These are phyloP conservation scores for Penicillium verrucosum DNA, from an alignment of 2,329 filamentous ascomycete species.

Conservation along the genomic window DNA sequence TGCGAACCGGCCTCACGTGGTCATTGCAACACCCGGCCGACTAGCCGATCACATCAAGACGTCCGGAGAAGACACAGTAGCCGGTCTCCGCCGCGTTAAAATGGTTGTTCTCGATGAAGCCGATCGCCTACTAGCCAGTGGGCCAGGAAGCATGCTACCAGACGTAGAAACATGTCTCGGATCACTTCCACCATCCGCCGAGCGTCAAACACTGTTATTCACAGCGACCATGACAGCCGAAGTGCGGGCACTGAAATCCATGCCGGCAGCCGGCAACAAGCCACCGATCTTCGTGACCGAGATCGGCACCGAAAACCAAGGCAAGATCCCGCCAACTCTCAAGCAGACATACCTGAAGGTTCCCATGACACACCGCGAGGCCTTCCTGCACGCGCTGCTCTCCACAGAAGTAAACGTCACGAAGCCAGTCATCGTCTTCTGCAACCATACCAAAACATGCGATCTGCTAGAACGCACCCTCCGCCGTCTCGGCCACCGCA, in stretches of 20 bases:
- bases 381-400: conserved; percentile 88
- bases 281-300: conserved; percentile 85
- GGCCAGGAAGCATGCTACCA: conserved; percentile 83
- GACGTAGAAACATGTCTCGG: conserved; percentile 87
- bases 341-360: conserved; percentile 83
- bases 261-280: conserved; percentile 66
- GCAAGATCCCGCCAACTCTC: conserved; percentile 74
- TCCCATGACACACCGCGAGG: conserved; percentile 87
- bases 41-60: conserved; percentile 90
- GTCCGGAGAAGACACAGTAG: conserved; percentile 86
- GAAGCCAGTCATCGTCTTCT: conserved; percentile 87
- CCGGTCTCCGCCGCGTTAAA: conserved; percentile 71
- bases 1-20: conserved; percentile 76
- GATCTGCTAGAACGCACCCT: conserved; percentile 86
- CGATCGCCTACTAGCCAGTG: conserved; percentile 75
- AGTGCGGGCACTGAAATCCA: conserved; percentile 78
- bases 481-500: conserved; percentile 79
- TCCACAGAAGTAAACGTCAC: conserved; percentile 70
- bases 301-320: conserved; percentile 66
- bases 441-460: conserved; percentile 85
- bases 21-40: conserved; percentile 90
- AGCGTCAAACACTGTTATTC: conserved; percentile 92
- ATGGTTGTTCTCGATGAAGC: conserved; percentile 95
- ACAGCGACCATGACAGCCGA: conserved; percentile 94
- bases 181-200: conserved; percentile 69